Conservation (phyloP, 2,329 filamentous ascomycete genomes). For the Alternaria novae-zelandiae region DNA sequence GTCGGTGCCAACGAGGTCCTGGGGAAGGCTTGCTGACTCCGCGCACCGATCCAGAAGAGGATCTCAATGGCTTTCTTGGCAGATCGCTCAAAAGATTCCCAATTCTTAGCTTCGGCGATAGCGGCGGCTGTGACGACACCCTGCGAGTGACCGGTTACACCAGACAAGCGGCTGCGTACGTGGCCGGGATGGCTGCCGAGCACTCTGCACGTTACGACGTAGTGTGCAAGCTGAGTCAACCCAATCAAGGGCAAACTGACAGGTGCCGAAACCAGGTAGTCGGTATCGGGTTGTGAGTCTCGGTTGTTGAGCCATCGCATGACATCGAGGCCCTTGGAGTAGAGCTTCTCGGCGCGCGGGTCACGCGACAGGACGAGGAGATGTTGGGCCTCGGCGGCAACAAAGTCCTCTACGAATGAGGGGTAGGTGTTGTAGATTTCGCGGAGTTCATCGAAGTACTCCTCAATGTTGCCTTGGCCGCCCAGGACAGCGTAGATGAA, state of each 20-base stretch:
- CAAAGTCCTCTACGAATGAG: constrained; percentile 85
- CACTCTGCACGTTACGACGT: constrained; percentile 90
- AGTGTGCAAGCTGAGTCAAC: constrained; percentile 93
- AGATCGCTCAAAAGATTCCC: constrained; percentile 87
- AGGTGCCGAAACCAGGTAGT: constrained; percentile 65
- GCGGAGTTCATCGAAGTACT: constrained; percentile 97
- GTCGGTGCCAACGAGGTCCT: constrained; percentile 90
- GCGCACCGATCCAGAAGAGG: constrained; percentile 97
- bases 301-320: constrained; percentile 90
- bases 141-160: constrained; percentile 95
- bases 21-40: constrained; percentile 96
- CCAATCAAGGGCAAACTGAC: constrained; percentile 95
- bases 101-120: constrained; percentile 87
- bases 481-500: constrained; percentile 94
- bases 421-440: constrained; percentile 91
- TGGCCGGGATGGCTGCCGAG: constrained; percentile 89
- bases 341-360: constrained; percentile 89
- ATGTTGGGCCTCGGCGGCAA: constrained; percentile 80
- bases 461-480: constrained; percentile 97
- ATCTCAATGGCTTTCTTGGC: constrained; percentile 83
- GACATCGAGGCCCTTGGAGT: constrained; percentile 94
- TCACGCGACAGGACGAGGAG: constrained; percentile 85
- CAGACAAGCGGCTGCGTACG: constrained; percentile 81
- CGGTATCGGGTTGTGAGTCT: constrained; percentile 88
- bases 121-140: constrained; percentile 92